Evolutionary conservation across 257 asterid species (phyloP).

Genomic region (Solanum rostratum): DNA sequence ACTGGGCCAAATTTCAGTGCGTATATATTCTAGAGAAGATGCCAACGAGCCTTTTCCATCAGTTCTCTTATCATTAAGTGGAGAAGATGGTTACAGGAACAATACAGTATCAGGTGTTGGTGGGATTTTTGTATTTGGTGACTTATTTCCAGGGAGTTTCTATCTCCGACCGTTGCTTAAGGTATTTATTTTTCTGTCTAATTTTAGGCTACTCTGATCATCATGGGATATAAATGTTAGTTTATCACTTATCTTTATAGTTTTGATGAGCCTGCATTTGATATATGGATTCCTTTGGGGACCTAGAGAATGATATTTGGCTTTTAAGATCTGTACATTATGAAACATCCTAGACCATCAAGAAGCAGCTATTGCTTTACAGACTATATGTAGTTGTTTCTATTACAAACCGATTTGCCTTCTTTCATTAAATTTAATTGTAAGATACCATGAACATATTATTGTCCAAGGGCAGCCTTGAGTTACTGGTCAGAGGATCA

Average conservation of each 20-base stretch:
- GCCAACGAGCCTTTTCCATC: conserved; percentile 70
- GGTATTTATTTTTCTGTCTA: conserved; percentile 29
- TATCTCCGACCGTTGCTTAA: conserved; percentile 91
- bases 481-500: background rate
- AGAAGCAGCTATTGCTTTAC: background rate
- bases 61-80: conserved; percentile 83
- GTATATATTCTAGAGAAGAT: conserved; percentile 53
- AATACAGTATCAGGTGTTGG: conserved; percentile 82
- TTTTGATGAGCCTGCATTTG: background rate
- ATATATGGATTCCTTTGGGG: background rate
- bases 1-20: conserved; percentile 73
- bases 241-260: background rate
- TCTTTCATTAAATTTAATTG: background rate
- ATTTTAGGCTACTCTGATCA: background rate
- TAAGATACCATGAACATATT: background rate
- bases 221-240: background rate
- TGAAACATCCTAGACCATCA: background rate
- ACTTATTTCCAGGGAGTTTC: conserved; percentile 91
- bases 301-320: background rate
- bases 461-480: background rate
- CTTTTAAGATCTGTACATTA: background rate
- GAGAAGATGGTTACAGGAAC: conserved; percentile 97
- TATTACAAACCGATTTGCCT: background rate
- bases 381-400: background rate
- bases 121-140: conserved; percentile 58